Evolutionary conservation across 345 rosid genomes (phyloP).

Genomic region (Schrenkiella parvula): DNA sequence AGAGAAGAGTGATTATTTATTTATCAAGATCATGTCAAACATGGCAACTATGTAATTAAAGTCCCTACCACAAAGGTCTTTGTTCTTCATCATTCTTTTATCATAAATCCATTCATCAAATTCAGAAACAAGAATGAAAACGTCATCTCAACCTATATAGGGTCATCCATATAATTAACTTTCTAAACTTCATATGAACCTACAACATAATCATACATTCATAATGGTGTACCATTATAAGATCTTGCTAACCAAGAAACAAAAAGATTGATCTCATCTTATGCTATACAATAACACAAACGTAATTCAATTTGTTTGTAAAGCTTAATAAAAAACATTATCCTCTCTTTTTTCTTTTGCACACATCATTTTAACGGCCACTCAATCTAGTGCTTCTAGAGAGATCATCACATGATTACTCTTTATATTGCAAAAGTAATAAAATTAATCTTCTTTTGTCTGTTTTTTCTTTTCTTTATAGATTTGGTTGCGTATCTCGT

Average conservation of each 20-base stretch:
- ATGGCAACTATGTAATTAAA: slow-evolving; percentile 9
- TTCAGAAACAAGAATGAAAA: not conserved
- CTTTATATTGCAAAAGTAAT: slow-evolving; percentile 5
- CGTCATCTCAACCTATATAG: not conserved
- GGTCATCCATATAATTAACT: not conserved
- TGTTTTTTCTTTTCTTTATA: not conserved
- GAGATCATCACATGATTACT: slow-evolving; percentile 19
- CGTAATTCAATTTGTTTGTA: not conserved
- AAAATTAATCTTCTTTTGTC: not conserved
- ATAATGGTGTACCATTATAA: not conserved
- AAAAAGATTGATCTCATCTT: not conserved
- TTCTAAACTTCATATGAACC: not conserved
- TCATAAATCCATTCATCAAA: not conserved
- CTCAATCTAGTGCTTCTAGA: slow-evolving; percentile 17
- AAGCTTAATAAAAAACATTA: slow-evolving; percentile 1
- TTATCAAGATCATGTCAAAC: slow-evolving; percentile 8
- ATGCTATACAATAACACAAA: not conserved
- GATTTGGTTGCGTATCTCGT: slow-evolving; percentile 1
- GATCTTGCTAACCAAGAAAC: not conserved
- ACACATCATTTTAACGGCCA: not conserved
- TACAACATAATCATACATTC: not conserved
- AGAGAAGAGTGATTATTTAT: not conserved
- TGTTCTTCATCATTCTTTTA: not conserved
- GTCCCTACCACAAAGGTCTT: not conserved
- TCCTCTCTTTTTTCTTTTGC: not conserved